Evolutionary conservation across 345 rosid genomes (phyloP).

Genomic region (Syzygium grande): DNA sequence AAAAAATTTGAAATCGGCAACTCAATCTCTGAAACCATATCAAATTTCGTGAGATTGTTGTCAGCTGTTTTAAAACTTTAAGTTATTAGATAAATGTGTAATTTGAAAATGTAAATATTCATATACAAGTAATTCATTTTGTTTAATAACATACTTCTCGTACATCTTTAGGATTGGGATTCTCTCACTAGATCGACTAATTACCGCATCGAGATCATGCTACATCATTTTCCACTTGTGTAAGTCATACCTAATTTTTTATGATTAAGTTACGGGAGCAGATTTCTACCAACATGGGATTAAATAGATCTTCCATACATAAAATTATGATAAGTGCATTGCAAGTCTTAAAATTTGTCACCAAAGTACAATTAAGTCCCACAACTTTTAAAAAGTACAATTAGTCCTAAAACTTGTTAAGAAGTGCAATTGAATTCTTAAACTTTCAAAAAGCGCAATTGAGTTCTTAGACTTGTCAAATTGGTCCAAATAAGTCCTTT

Average conservation of each 20-base stretch:
- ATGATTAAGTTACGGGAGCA: not conserved
- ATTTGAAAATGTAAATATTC: not conserved
- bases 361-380: no score
- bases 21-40: not conserved
- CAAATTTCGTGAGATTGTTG: fast-evolving
- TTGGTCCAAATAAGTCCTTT: no score
- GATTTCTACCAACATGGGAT: not conserved
- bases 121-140: not conserved
- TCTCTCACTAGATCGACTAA: not conserved
- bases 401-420: no score
- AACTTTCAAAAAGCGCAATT: no score
- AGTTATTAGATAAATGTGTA: not conserved
- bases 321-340: no score
- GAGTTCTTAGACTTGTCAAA: no score
- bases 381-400: no score
- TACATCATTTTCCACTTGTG: not conserved
- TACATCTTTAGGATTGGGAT: not conserved
- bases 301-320: not conserved
- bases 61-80: not conserved
- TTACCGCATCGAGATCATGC: not conserved
- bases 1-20: not conserved
- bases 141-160: not conserved
- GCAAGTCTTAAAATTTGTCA: no score
- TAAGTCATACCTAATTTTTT: not conserved
- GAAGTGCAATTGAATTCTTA: no score